Evolutionary conservation across 805 yeast genomes (phyloP), one percentile per base, ranked within the genome.

Genomic region (Candida xiaguanensis): DNA sequence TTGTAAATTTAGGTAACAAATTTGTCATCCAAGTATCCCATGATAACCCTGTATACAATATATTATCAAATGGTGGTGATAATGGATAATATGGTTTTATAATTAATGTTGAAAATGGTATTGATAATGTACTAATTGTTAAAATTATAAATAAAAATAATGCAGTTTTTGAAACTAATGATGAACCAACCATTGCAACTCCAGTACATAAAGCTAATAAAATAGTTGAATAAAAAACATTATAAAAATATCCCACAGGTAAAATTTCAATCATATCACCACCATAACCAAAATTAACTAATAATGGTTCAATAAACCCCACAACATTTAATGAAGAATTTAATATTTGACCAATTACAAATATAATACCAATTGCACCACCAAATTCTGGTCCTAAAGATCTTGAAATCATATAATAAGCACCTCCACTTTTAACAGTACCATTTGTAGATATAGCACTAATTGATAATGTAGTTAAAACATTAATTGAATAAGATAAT

Each of bases 361-460:
- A 93, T 17, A 93, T 91, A 20, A 93, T 72, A 1, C 99, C 99
- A 47, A 93, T 91, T 3, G 96, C 85, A 3, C 99, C 99, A 19
- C 99, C 99, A 62, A 93, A 93, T 58, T 93, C 99, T 3, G 97
- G 96, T 0, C 99, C 99, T 44, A 93, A 66, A 24, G 95, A 83
- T 49, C 99, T 73, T 24, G 95, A 85, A 43, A 93, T 88, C 97
- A 93, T 93, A 53, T 89, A 93, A 58, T 93, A 93, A 0, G 98
- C 97, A 34, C 99, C 99, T 12, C 99, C 99, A 11, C 98, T 98
- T 49, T 89, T 77, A 2, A 93, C 98, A 0, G 95, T 88, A 16
- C 99, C 99, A 56, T 93, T 93, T 2, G 99, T 93, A 2, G 97
- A 88, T 44, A 93, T 93, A 1, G 99, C 99, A 40, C 95, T 85